Evolutionary conservation across 345 rosid genomes (phyloP).

Genomic region (Moricandia arvensis): DNA sequence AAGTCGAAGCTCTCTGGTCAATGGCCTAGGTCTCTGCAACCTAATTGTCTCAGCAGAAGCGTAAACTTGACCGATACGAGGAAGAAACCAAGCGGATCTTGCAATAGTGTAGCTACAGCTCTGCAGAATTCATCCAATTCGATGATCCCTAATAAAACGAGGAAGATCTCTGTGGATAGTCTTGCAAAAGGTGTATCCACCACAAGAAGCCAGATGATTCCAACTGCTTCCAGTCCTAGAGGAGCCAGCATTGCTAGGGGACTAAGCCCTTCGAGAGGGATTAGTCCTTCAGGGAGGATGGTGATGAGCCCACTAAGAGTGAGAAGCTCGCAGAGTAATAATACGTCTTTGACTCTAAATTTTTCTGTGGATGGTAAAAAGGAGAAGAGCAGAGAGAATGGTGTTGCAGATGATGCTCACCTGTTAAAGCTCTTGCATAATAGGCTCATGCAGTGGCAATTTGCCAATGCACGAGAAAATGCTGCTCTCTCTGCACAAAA

Average conservation of each 20-base stretch:
- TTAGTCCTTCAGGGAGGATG: slow-evolving; percentile 30
- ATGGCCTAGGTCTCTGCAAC: slow-evolving; percentile 68
- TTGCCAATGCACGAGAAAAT: slow-evolving; percentile 77
- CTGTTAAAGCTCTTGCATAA: slow-evolving; percentile 66
- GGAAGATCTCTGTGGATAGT: slow-evolving; percentile 39
- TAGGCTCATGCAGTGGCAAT: slow-evolving; percentile 80
- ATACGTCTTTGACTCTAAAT: slow-evolving; percentile 51
- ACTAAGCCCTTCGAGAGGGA: slow-evolving; percentile 71
- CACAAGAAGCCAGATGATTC: slow-evolving; percentile 55
- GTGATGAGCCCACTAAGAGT: slow-evolving; percentile 50
- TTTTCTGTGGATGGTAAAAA: slow-evolving; percentile 68
- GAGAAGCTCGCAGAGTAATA: slow-evolving; percentile 47
- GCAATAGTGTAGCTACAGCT: slow-evolving; percentile 54
- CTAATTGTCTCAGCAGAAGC: slow-evolving; percentile 58
- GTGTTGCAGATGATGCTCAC: slow-evolving; percentile 59
- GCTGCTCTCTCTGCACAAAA: slow-evolving; percentile 53
- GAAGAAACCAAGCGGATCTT: slow-evolving; percentile 52
- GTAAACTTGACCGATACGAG: slow-evolving; percentile 56
- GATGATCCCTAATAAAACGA: not conserved
- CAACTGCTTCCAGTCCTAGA: not conserved
- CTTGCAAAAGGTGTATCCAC: slow-evolving; percentile 50
- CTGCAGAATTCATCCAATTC: slow-evolving; percentile 36
- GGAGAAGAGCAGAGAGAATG: slow-evolving; percentile 61
- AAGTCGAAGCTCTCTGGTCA: slow-evolving; percentile 59
- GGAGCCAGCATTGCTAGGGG: slow-evolving; percentile 24